Evolutionary conservation across 768 basidiomycete species (phyloP), one percentile per base, ranked within the genome.

Genomic region (Dentipellis sp.): DNA sequence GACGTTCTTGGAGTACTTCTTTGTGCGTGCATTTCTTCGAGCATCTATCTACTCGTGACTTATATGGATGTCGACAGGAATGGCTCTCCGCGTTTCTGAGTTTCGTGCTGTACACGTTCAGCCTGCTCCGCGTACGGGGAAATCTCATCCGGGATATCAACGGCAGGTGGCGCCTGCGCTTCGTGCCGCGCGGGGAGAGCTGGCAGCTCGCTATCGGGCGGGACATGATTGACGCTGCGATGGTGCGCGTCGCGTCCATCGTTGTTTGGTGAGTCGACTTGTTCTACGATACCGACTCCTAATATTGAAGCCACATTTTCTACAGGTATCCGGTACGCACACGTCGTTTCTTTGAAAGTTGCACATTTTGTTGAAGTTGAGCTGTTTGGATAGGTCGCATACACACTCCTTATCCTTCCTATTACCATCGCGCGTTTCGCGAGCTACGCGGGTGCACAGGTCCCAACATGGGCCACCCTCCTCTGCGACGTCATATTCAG

Each of bases 1-100:
- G 46, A 65, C 68, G 10, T 67, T 68, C 50, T 61, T 76, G 17
- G 77, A 78, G 62, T 79, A 78, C 60, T 69, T 76, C 61, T 69
- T 76, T 23, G 77, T 78, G 50, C 53, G 72, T 66, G 4, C 5
- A 7, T 21, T 9, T 8, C 19, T n/a, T n/a, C n/a, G n/a, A n/a
- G n/a, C n/a, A n/a, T n/a, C n/a, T n/a, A n/a, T n/a, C n/a, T n/a
- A n/a, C n/a, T 17, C 4, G 11, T 2, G 37, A 14, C 34, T 52
- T 50, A 16, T 49, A 16, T 40, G 29, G 23, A 17, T 5, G 8
- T 37, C 38, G 9, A 29, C 52, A 72, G 71, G 71, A 72, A 51
- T 74, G 69, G 62, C 7, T 65, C 16, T 71, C 72, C 14, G 70
- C 72, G 0, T 53, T 59, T 1, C n/a, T 71, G 3, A 69, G 68